phyloP scores from a whole-genome alignment of 441 rosid species.

The Hura crepitans region DNA sequence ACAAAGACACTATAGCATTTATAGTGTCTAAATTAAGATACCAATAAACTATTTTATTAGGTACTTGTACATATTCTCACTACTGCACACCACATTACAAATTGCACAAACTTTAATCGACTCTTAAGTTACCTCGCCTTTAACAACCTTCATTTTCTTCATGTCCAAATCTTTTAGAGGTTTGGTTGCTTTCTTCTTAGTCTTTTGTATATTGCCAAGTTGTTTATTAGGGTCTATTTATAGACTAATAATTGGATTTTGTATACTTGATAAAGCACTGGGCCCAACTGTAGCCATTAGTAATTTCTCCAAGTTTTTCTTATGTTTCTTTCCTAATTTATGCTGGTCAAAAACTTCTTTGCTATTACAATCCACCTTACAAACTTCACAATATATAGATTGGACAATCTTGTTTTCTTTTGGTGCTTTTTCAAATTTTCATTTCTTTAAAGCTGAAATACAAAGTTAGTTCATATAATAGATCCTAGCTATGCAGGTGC shows the following conservation, averaged over 20 bases:
- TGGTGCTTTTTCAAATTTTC: slow-evolving; percentile 22
- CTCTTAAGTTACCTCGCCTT: slow-evolving; percentile 40
- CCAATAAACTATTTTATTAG: no score
- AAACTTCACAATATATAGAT: slow-evolving; percentile 41
- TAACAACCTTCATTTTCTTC: slow-evolving; percentile 39
- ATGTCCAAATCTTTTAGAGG: slow-evolving; percentile 35
- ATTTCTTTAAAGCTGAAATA: slow-evolving; percentile 23
- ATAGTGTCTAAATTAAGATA: no score
- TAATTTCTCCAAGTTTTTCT: slow-evolving; percentile 41
- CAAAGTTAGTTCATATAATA: slow-evolving; percentile 18
- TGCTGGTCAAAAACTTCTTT: slow-evolving; percentile 44
- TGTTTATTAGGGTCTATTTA: slow-evolving; percentile 28
- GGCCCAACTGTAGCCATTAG: slow-evolving; percentile 17
- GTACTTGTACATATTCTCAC: slow-evolving; percentile 32
- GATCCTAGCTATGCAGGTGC: slow-evolving; percentile 23
- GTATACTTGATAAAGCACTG: slow-evolving; percentile 15
- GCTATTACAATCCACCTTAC: slow-evolving; percentile 47
- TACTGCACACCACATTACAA: slow-evolving; percentile 52
- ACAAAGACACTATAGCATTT: no score
- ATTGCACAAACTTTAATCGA: slow-evolving; percentile 39
- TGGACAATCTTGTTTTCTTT: slow-evolving; percentile 40
- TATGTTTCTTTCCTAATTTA: slow-evolving; percentile 50
- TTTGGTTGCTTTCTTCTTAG: slow-evolving; percentile 30
- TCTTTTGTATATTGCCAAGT: neutral
- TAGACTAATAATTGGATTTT: slow-evolving; percentile 33